Base-by-base conservation (phyloP, 1,284 basidiomycete genomes). In the Vanrija pseudolonga region DNA sequence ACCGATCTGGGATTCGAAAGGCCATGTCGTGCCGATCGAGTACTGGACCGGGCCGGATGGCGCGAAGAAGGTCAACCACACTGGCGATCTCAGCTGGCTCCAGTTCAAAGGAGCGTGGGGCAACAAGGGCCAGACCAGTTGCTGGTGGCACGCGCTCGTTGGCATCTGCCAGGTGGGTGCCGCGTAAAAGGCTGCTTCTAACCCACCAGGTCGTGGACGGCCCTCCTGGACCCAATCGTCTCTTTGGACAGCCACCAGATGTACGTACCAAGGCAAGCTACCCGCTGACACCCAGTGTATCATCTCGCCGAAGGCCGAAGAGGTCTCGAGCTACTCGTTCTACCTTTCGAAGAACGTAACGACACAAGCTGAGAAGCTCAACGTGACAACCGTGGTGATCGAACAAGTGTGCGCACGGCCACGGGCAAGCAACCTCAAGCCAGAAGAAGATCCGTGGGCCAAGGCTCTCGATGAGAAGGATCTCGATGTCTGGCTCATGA, bases 1-100 rank as follows among this genome's bases (percentile, higher is more conserved):
- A 2, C 56, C 71, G 2, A 57, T 73, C 14, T 76, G 74, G 74
- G 71, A 76, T 56, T 71, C 72, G 4, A 60, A 66, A 50, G 61
- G 57, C 2, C 62, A 61, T 9, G 68, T 74, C 20, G 62, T 72
- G 3, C 56, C 67, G 2, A 56, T 64, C 20, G 64, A 66, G n/a
- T 76, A 63, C 50, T 76, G 69, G 67, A 52, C 60, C 19, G 60
- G 61, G 1, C 62, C 66, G 6, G 48, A 62, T 15, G 45, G 36
- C 4, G 53, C 65, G 4, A 38, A 59, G 11, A 61, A 52, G 22
- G 23, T 67, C 28, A 47, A 51, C 26, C 70, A 73, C 38, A 44
- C 44, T 3, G 67, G 66, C 11, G 45, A 66, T 17, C 22, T 59
- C 20, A 52, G 53, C 17, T 75, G 74, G 74, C 52, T 72, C 39